These are phyloP conservation scores for Diversispora epigaea DNA, from an alignment of 192 early-diverging fungal species.

Conservation along the genomic window DNA sequence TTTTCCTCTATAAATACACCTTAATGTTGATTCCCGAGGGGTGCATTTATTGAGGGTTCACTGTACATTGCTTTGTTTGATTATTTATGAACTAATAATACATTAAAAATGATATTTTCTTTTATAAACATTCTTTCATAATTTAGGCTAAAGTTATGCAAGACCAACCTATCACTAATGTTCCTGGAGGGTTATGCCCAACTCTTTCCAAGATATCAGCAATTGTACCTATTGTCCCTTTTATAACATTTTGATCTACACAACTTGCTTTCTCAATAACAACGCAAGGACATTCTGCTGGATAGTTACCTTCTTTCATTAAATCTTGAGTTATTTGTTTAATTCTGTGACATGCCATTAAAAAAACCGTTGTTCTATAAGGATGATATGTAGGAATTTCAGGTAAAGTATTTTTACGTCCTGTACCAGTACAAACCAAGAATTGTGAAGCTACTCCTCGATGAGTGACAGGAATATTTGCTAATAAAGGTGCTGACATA, in stretches of 20 bases:
- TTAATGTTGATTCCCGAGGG: too few species aligned
- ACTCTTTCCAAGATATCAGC: slow-evolving; percentile 58
- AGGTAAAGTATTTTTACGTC: slow-evolving; percentile 73
- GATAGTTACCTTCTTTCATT: slow-evolving; percentile 56
- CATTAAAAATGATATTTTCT: too few species aligned
- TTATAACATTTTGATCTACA: slow-evolving; percentile 70
- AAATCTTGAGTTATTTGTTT: slow-evolving; percentile 59
- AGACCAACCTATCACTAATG: slow-evolving; percentile 73
- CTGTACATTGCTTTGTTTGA: too few species aligned
- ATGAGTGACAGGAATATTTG: slow-evolving; percentile 84
- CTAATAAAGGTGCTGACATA: slow-evolving; percentile 71
- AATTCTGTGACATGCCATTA: slow-evolving; percentile 84
- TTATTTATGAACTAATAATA: too few species aligned
- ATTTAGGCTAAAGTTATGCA: slow-evolving; percentile 30
- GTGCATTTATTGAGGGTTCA: too few species aligned
- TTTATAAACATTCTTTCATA: too few species aligned
- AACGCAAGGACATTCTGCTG: slow-evolving; percentile 68
- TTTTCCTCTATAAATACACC: too few species aligned
- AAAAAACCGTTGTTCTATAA: slow-evolving; percentile 72
- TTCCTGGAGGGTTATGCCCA: slow-evolving; percentile 74
- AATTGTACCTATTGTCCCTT: slow-evolving; percentile 66
- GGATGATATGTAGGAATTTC: slow-evolving; percentile 66
- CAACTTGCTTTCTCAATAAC: slow-evolving; percentile 84
- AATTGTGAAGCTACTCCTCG: slow-evolving; percentile 85
- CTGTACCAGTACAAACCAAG: slow-evolving; percentile 76